Evolutionary conservation across 73 alveolate genomes (phyloP).

Genomic region (Paramecium sexaurelia): DNA sequence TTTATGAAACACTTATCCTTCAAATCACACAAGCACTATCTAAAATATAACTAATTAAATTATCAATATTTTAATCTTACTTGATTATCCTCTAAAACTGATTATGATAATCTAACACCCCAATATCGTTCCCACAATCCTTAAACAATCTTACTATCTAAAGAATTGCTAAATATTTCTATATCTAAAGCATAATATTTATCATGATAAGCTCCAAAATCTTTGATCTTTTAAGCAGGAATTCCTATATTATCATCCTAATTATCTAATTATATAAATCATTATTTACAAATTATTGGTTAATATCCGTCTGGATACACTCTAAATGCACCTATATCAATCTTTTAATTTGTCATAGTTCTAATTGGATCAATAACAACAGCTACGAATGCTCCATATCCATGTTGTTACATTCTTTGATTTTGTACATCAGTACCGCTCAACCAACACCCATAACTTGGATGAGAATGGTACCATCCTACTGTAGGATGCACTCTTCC

Average conservation of each 20-base stretch:
- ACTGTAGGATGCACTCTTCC: conserved; percentile 76
- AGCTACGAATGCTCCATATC: conserved; percentile 56
- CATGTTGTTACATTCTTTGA: conserved; percentile 52
- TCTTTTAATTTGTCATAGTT: conserved; percentile 58
- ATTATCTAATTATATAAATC: background rate
- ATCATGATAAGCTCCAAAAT: conserved; percentile 25
- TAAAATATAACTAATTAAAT: background rate
- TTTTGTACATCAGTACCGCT: conserved; percentile 95
- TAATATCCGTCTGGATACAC: conserved; percentile 56
- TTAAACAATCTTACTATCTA: background rate
- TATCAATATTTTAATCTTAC: background rate
- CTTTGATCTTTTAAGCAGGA: conserved; percentile 29
- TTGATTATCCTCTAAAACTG: background rate
- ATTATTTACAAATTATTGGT: background rate
- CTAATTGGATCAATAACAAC: conserved; percentile 72
- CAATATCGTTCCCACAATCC: conserved; percentile 49
- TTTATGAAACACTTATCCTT: background rate
- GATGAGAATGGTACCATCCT: conserved; percentile 99
- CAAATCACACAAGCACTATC: background rate
- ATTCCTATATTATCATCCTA: conserved; percentile 11
- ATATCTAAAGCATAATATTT: conserved; percentile 27
- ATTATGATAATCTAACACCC: conserved; percentile 42
- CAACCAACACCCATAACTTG: conserved; percentile 99
- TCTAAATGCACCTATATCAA: conserved; percentile 68
- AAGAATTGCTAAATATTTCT: conserved; percentile 27